Evolutionary conservation across 768 basidiomycete genomes (phyloP).

Genomic region (Crassisporium funariophilum): DNA sequence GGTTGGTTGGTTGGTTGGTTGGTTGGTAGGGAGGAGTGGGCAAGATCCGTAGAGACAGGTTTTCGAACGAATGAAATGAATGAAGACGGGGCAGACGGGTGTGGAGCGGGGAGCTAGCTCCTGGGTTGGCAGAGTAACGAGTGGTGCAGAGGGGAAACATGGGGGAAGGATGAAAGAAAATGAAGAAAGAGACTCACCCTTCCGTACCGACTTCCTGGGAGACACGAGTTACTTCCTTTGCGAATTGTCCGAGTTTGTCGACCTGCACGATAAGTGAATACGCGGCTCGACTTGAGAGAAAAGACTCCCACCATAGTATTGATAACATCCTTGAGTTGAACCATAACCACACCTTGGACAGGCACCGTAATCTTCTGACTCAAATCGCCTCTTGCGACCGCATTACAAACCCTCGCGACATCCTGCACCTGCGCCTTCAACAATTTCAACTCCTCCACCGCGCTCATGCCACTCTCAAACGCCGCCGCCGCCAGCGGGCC

Average conservation of each 20-base stretch:
- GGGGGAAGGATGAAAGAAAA: neutral
- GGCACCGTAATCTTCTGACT: slow-evolving; percentile 80
- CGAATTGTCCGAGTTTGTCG: slow-evolving; percentile 78
- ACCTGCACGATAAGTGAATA: slow-evolving; percentile 23
- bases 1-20: too few relatives aligned
- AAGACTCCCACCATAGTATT: slow-evolving; percentile 56
- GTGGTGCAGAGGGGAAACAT: slow-evolving; percentile 1
- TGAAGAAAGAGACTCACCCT: slow-evolving; percentile 42
- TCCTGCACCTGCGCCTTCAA: slow-evolving; percentile 86
- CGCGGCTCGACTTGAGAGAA: neutral
- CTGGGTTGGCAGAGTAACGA: neutral
- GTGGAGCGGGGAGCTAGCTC: too few relatives aligned
- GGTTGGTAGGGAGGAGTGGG: too few relatives aligned
- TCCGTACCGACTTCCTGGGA: slow-evolving; percentile 84
- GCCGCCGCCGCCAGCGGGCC: slow-evolving; percentile 62
- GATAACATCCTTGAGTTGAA: slow-evolving; percentile 78
- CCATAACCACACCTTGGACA: slow-evolving; percentile 79
- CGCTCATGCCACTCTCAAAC: slow-evolving; percentile 65
- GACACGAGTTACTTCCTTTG: slow-evolving; percentile 87
- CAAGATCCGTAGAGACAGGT: too few relatives aligned
- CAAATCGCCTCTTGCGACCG: slow-evolving; percentile 74
- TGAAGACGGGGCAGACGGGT: too few relatives aligned
- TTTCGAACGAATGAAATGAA: too few relatives aligned
- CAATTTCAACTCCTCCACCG: slow-evolving; percentile 75
- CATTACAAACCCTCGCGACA: slow-evolving; percentile 79